These are phyloP conservation scores for Geranium rotundifolium DNA, from an alignment of 345 rosid genomes.

Conservation along the genomic window DNA sequence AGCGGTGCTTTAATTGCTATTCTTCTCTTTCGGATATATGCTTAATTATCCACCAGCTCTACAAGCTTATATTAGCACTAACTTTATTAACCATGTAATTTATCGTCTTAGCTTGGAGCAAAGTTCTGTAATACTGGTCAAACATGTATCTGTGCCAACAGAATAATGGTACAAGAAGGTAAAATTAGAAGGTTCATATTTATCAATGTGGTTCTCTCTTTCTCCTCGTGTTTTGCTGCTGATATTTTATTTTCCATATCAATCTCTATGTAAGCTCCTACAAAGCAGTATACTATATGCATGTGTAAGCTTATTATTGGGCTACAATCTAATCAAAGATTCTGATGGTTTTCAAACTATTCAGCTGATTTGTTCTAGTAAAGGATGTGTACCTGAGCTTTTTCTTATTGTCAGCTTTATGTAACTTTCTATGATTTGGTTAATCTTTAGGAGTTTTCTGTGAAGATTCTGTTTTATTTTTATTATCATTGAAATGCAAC, in stretches of 20 bases:
- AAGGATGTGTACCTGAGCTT: too few species aligned
- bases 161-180: conserved; percentile 97
- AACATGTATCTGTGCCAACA: conserved; percentile 93
- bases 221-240: neutral
- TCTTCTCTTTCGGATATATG: neutral
- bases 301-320: neutral
- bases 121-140: conserved; percentile 94
- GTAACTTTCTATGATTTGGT: neutral
- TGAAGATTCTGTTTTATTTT: neutral
- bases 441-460: neutral
- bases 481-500: neutral
- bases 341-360: neutral
- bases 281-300: neutral
- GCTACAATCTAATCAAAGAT: neutral
- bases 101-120: conserved; percentile 66
- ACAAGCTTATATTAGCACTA: neutral
- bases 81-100: conserved; percentile 1
- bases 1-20: neutral
- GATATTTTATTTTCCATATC: neutral
- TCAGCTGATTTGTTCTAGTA: too few species aligned
- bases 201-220: neutral
- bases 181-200: conserved; percentile 7
- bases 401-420: too few species aligned
- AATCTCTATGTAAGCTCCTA: neutral
- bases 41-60: too few species aligned